Percentiles rank a stretch among this genome's conserved stretches.
Conservation (phyloP, 805 yeast species). For the Teunomyces lycoperdinae region DNA sequence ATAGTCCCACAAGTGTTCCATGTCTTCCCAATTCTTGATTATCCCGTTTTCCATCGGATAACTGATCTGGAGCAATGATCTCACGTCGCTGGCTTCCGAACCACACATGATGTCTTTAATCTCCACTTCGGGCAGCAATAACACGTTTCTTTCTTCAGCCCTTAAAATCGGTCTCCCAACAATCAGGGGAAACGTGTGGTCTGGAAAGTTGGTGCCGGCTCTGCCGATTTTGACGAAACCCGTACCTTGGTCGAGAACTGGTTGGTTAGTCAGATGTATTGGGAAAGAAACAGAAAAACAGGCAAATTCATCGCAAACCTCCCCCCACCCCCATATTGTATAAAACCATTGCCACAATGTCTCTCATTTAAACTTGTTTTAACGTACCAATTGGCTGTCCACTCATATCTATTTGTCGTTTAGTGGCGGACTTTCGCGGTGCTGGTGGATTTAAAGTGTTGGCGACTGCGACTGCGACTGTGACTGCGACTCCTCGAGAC, state of each 20-base stretch:
- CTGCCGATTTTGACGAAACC: slow-evolving; percentile 97
- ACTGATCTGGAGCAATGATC: slow-evolving; percentile 87
- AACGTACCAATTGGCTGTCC: slow-evolving; percentile 32
- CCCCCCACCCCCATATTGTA: too few species aligned
- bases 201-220: slow-evolving; percentile 96
- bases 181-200: slow-evolving; percentile 92
- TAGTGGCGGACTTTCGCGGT: slow-evolving; percentile 1
- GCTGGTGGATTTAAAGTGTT: slow-evolving; percentile 1
- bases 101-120: slow-evolving; percentile 98
- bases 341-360: too few species aligned
- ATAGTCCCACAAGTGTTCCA: slow-evolving; percentile 98
- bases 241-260: slow-evolving; percentile 97
- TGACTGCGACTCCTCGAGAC: too few species aligned
- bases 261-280: slow-evolving; percentile 12
- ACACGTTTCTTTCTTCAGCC: slow-evolving; percentile 81
- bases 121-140: slow-evolving; percentile 58
- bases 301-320: too few species aligned
- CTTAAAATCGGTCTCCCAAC: slow-evolving; percentile 96
- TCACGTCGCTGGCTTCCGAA: slow-evolving; percentile 85
- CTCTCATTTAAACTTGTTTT: too few species aligned
- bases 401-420: slow-evolving; percentile 15
- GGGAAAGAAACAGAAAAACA: not conserved
- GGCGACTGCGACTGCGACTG: not conserved
- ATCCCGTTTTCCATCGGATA: slow-evolving; percentile 99
- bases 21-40: slow-evolving; percentile 96